Conservation (phyloP, 1,284 basidiomycete genomes). For the Afroboletus lepidellus region DNA sequence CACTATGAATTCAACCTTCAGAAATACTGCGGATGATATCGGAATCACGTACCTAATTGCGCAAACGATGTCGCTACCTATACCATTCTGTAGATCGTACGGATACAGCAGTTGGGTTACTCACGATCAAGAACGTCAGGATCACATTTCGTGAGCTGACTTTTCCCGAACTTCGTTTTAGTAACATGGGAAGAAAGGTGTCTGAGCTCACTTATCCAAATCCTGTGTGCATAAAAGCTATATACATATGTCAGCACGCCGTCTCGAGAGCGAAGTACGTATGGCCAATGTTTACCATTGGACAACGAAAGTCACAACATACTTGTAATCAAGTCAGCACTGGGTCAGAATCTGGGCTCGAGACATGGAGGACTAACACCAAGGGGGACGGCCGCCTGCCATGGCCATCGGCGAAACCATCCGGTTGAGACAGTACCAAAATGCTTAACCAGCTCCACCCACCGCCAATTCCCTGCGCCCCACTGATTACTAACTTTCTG, state of each 20-base stretch:
- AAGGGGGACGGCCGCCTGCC: conserved; percentile 1
- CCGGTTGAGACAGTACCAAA: background rate
- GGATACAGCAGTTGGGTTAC: background rate
- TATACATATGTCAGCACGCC: background rate
- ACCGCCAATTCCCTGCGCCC: conserved; percentile 9
- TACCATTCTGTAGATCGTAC: background rate
- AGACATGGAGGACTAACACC: conserved; percentile 5
- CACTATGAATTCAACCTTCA: background rate
- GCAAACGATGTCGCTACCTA: conserved; percentile 6
- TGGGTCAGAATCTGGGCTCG: background rate
- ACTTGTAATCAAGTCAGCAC: conserved; percentile 5
- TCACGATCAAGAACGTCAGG: conserved; percentile 10
- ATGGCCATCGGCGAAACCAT: too few species aligned
- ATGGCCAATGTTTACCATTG: conserved; percentile 11
- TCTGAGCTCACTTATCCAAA: conserved; percentile 18
- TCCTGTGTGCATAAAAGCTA: conserved; percentile 18
- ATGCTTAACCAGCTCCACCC: background rate
- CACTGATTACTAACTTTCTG: background rate
- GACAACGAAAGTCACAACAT: conserved; percentile 3
- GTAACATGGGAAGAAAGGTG: background rate
- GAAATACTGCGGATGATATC: background rate
- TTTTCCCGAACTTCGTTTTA: background rate
- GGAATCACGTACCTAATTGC: conserved; percentile 7
- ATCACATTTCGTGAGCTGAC: conserved; percentile 9
- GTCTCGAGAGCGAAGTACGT: background rate